Evolutionary conservation across 768 basidiomycete species (phyloP).

Genomic region (Hypholoma fasciculare): DNA sequence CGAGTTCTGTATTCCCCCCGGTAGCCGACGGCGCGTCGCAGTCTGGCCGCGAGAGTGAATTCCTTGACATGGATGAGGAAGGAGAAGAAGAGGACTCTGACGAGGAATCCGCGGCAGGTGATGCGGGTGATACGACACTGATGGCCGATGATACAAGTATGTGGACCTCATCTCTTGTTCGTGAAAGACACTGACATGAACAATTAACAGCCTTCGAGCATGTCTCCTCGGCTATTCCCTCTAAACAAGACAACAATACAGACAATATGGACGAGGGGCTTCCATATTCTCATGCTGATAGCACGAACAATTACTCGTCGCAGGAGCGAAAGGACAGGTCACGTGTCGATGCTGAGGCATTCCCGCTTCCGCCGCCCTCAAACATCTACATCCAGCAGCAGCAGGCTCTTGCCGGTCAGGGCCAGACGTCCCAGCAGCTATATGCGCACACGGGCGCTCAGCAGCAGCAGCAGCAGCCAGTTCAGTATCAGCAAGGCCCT

Average conservation of each 20-base stretch:
- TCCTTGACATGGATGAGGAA: constrained; percentile 65
- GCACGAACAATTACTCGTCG: constrained; percentile 21
- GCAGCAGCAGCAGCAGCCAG: constrained; percentile 3
- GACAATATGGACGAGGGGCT: constrained; percentile 11
- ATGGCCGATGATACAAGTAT: constrained; percentile 19
- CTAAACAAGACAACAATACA: constrained; percentile 17
- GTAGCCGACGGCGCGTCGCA: constrained; percentile 8
- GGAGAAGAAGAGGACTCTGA: constrained; percentile 43
- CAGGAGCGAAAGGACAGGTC: constrained; percentile 29
- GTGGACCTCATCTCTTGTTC: constrained; percentile 3
- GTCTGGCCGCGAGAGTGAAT: constrained; percentile 44
- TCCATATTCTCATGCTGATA: constrained; percentile 15
- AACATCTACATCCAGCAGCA: constrained; percentile 23
- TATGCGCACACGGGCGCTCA: constrained; percentile 11
- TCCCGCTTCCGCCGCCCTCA: constrained; percentile 47
- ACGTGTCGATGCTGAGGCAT: constrained; percentile 49
- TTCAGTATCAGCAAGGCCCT: constrained; percentile 11
- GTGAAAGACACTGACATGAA: constrained; percentile 9
- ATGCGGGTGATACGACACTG: constrained; percentile 31
- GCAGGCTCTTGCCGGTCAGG: constrained; percentile 21
- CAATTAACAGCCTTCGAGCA: constrained; percentile 24
- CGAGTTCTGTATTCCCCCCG: constrained; percentile 21
- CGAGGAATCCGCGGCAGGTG: constrained; percentile 39
- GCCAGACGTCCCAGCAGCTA: constrained; percentile 10
- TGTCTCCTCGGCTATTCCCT: constrained; percentile 10